Base-by-base conservation (phyloP, 176 grass and related monocot species). In the Oryza coarctata region DNA sequence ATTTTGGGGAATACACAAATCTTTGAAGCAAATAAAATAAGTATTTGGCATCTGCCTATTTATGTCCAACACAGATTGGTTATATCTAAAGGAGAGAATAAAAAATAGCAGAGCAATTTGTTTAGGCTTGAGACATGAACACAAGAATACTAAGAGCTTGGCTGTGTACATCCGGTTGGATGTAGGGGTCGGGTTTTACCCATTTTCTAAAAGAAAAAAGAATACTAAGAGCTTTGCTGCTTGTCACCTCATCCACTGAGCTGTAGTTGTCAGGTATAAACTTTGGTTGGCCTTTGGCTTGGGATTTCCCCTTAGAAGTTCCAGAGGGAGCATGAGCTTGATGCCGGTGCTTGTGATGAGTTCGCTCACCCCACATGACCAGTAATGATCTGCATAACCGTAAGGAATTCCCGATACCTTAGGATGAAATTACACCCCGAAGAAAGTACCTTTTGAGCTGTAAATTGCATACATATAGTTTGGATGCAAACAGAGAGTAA, bases 241-340 rank as follows among this genome's bases (percentile, higher is more conserved):
- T 30, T 50, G 36, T 90, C 38, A 98, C 95, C 92, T 93, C 86
- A 82, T 98, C 90, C 5, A 98, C 86, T 0, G 95, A 93, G 79
- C 71, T 88, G 61, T 91, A 98, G 70, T 82, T 98, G 84, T 98
- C 95, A 33, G 90, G 82, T 70, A 98, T 98, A 27, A 91, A 92
- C 9, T 88, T 95, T 7, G 79, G 73, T 7, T 65, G 82, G 10
- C 66, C 36, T 40, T 26, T 79, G 39, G 63, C 80, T 17, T 80
- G 71, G 2, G 12, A 44, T 44, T 74, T 88, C 13, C 90, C 70
- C 66, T 98, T 91, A 69, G 92, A 91, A 76, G 66, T 78, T 52
- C 57, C 58, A 32, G 84, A 74, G 7, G 73, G 55, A 77, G 18
- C 74, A 62, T 88, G 77, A 78, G 47, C 50, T 27, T 85, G 84